These are phyloP conservation scores for Pichia sporocuriosa DNA, from an alignment of 805 yeast species.

Conservation along the genomic window DNA sequence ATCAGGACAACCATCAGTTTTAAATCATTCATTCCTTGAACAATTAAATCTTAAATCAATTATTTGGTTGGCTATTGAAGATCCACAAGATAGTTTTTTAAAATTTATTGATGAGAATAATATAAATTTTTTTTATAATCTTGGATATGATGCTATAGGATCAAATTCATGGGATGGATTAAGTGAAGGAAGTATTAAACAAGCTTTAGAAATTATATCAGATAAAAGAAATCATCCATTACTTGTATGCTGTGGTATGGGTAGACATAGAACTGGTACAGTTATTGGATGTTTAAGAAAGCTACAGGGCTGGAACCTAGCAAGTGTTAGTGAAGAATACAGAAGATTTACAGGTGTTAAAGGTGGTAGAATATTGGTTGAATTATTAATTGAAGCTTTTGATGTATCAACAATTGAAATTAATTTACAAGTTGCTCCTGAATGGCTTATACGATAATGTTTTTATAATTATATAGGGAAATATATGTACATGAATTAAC, in stretches of 20 bases:
- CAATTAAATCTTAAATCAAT: constrained; percentile 71
- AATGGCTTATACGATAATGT: constrained; percentile 36
- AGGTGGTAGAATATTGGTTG: constrained; percentile 90
- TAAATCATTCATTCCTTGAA: constrained; percentile 78
- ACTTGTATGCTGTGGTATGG: constrained; percentile 96
- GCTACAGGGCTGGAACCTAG: constrained; percentile 95
- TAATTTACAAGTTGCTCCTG: constrained; percentile 37
- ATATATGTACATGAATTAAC: no score
- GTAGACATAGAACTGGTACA: constrained; percentile 94
- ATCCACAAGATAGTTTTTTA: constrained; percentile 82
- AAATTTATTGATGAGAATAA: constrained; percentile 70
- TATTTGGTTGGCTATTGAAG: constrained; percentile 93
- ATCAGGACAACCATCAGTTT: constrained; percentile 92
- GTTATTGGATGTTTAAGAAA: constrained; percentile 90
- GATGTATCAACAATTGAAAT: constrained; percentile 41
- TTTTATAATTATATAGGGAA: no score
- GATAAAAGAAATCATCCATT: constrained; percentile 74
- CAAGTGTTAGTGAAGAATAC: constrained; percentile 88
- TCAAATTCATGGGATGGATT: constrained; percentile 93
- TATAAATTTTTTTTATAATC: constrained; percentile 77
- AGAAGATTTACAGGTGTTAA: constrained; percentile 87
- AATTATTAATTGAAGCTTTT: constrained; percentile 74
- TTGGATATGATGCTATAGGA: constrained; percentile 45
- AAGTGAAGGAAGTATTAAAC: constrained; percentile 71
- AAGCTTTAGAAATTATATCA: constrained; percentile 70